A percentile compares a stretch with the other conserved stretches of the same genome.
phyloP scores from a whole-genome alignment of 371 early-diverging fungal genomes.

The Mortierella sp. region DNA sequence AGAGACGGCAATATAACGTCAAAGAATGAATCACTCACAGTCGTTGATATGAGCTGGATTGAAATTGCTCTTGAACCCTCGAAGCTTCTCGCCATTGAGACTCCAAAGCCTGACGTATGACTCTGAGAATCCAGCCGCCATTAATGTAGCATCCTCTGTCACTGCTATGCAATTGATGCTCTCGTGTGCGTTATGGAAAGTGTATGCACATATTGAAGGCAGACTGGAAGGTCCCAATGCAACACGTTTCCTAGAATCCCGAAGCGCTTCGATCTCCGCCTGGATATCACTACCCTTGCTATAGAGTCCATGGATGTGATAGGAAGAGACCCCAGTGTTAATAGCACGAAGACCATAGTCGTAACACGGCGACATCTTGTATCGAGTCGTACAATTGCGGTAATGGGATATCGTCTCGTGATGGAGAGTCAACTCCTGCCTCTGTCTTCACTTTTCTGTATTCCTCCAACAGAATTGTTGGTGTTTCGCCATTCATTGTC shows the following conservation, averaged over 20 bases:
- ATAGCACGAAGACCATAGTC: not conserved
- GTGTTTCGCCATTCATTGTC: constrained; percentile 34
- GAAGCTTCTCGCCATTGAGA: constrained; percentile 75
- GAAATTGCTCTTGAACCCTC: constrained; percentile 65
- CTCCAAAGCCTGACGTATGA: constrained; percentile 92
- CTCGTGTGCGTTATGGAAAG: constrained; percentile 96
- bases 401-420: constrained; percentile 66
- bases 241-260: constrained; percentile 87
- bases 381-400: constrained; percentile 75
- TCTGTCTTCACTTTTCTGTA: constrained; percentile 60
- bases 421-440: constrained; percentile 59
- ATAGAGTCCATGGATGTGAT: not conserved
- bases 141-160: constrained; percentile 78
- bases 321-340: not conserved
- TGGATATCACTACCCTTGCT: constrained; percentile 79
- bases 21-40: no score
- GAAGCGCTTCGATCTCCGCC: constrained; percentile 79
- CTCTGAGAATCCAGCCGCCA: constrained; percentile 92
- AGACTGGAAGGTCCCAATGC: constrained; percentile 78
- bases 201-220: constrained; percentile 97
- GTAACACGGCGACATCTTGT: not conserved
- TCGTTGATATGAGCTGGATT: constrained; percentile 66
- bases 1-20: no score
- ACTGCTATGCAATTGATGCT: constrained; percentile 80
- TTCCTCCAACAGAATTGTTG: constrained; percentile 55